Evolutionary conservation across 208 protist species (phyloP).

Genomic region (Acanthamoeba lenticulata): DNA sequence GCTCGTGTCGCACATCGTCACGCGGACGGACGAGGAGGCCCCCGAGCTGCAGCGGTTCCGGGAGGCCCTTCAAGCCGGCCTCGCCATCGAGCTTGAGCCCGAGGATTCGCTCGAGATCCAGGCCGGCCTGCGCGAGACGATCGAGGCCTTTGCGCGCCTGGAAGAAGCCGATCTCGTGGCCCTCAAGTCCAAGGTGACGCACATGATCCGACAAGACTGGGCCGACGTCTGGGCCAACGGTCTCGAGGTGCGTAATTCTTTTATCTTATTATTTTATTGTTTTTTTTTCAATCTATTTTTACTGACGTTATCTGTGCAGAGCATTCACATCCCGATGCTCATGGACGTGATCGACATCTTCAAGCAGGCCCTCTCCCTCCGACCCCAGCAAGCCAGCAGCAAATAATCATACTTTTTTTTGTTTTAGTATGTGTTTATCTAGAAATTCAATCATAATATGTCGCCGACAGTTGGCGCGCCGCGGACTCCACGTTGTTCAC

Average conservation of each 20-base stretch:
- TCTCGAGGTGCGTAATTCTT: neutral
- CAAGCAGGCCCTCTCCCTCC: neutral
- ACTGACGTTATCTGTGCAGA: neutral
- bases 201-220: neutral
- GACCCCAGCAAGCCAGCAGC: neutral
- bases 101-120: neutral
- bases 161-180: neutral
- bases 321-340: neutral
- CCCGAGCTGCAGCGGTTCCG: neutral
- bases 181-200: neutral
- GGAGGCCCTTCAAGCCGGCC: neutral
- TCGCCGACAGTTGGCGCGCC: too few species aligned
- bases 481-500: too few species aligned
- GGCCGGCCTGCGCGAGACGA: neutral
- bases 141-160: neutral
- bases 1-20: neutral
- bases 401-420: neutral
- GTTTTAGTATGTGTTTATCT: neutral
- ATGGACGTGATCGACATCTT: neutral
- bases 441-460: too few species aligned
- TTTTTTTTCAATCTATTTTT: neutral
- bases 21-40: neutral
- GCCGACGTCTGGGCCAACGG: constrained; percentile 24
- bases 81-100: neutral
- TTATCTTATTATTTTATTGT: neutral